phyloP scores from a whole-genome alignment of 768 basidiomycete species.

The Gautieria morchelliformis region DNA sequence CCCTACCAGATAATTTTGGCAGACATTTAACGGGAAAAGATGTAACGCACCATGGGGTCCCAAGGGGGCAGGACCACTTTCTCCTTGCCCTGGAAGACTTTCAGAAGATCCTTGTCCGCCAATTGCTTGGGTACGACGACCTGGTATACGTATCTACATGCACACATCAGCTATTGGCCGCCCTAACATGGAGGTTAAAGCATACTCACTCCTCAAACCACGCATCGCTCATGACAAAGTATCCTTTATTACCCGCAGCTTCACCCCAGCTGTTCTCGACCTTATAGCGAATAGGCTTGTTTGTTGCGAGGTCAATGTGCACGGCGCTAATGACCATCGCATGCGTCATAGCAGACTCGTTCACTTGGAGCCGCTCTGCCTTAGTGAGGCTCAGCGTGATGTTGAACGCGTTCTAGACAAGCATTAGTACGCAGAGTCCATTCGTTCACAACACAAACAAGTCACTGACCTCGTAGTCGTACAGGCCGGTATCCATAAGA shows the following conservation, averaged over 20 bases:
- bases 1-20: not conserved
- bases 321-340: constrained; percentile 93
- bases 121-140: constrained; percentile 77
- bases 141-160: constrained; percentile 76
- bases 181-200: constrained; percentile 3
- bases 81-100: constrained; percentile 65
- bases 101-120: constrained; percentile 72
- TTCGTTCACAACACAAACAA: not conserved
- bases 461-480: constrained; percentile 61
- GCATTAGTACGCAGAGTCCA: not conserved
- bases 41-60: constrained; percentile 72
- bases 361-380: constrained; percentile 71
- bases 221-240: constrained; percentile 81
- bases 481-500: constrained; percentile 80
- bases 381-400: constrained; percentile 75
- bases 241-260: constrained; percentile 68
- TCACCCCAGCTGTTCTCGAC: constrained; percentile 97
- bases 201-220: constrained; percentile 84
- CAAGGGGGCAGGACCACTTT: constrained; percentile 69
- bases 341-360: constrained; percentile 90
- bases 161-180: not conserved
- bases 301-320: constrained; percentile 61
- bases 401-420: constrained; percentile 64
- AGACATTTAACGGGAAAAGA: not conserved
- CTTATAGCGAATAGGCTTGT: constrained; percentile 82